Evolutionary conservation across 352 stramenopile genomes (phyloP).

Genomic region (Blastocystis hominis): DNA sequence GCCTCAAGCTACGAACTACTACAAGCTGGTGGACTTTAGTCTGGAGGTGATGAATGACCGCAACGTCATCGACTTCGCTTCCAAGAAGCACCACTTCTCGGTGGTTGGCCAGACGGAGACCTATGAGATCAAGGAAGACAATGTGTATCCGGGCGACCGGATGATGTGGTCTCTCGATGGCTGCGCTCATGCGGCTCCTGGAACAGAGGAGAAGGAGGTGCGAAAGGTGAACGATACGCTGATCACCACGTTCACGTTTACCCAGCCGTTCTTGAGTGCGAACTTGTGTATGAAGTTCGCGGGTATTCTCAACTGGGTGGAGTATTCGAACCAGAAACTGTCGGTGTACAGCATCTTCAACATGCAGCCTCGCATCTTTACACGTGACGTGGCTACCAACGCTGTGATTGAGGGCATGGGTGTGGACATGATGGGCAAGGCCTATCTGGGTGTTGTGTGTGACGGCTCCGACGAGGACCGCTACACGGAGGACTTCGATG

Average conservation of each 20-base stretch:
- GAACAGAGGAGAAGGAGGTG: conserved; percentile 7
- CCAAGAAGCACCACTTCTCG: background rate
- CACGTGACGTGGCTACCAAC: background rate
- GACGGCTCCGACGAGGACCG: conserved; percentile 9
- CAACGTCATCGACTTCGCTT: conserved; percentile 49
- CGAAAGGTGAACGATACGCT: too few species aligned
- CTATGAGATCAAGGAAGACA: conserved; percentile 40
- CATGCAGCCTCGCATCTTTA: conserved; percentile 45
- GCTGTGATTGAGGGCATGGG: background rate
- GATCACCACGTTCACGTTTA: conserved; percentile 4
- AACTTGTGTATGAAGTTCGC: conserved; percentile 46
- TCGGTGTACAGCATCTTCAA: conserved; percentile 43
- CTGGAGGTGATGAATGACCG: conserved; percentile 16
- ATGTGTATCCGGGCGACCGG: conserved; percentile 6
- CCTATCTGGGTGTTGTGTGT: conserved; percentile 9
- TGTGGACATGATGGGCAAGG: background rate
- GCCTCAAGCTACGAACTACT: background rate
- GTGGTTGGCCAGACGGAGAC: conserved; percentile 41
- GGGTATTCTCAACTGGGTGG: conserved; percentile 23
- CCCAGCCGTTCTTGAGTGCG: background rate
- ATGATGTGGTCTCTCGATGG: conserved; percentile 51
- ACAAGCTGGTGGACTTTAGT: background rate
- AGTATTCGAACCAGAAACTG: conserved; percentile 40
- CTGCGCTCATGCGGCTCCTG: background rate
- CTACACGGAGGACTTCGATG: background rate